phyloP scores from a whole-genome alignment of 148 eudicot genomes.

The Pharnaceum exiguum region DNA sequence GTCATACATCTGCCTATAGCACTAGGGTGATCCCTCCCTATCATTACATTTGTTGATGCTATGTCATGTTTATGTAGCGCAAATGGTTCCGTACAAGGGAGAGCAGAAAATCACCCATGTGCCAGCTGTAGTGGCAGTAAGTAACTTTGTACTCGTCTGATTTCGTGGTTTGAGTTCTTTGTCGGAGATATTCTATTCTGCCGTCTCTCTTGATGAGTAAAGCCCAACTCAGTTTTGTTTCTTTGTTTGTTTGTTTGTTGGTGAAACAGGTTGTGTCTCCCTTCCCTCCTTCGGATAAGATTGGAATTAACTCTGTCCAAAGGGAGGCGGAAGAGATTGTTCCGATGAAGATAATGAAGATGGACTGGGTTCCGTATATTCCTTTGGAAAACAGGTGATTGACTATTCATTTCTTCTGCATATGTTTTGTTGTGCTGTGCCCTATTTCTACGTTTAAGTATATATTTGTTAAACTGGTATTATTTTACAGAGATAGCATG shows the following conservation, averaged over 20 bases:
- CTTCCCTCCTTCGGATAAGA: slow-evolving; percentile 93
- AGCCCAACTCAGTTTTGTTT: not conserved
- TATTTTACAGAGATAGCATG: slow-evolving; percentile 46
- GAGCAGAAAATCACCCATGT: slow-evolving; percentile 56
- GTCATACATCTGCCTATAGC: not conserved
- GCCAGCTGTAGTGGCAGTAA: slow-evolving; percentile 96
- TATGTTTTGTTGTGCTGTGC: no score
- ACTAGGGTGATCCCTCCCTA: not conserved
- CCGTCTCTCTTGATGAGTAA: not conserved
- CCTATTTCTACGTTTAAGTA: no score
- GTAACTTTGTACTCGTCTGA: slow-evolving; percentile 14
- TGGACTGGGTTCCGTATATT: slow-evolving; percentile 97
- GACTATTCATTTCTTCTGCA: not conserved
- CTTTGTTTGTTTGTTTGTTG: slow-evolving; percentile 6
- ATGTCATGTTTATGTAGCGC: slow-evolving; percentile 54
- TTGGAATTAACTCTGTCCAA: slow-evolving; percentile 93
- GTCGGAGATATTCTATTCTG: not conserved
- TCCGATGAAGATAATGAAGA: slow-evolving; percentile 95
- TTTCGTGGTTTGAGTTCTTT: not conserved
- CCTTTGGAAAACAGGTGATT: slow-evolving; percentile 69
- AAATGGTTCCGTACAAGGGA: slow-evolving; percentile 65
- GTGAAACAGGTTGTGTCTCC: slow-evolving; percentile 86
- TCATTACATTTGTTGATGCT: not conserved
- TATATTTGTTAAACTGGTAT: no score
- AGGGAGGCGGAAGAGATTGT: slow-evolving; percentile 92